Base-by-base conservation (phyloP, 1,284 basidiomycete species). In the Ganoderma leucocontextum region DNA sequence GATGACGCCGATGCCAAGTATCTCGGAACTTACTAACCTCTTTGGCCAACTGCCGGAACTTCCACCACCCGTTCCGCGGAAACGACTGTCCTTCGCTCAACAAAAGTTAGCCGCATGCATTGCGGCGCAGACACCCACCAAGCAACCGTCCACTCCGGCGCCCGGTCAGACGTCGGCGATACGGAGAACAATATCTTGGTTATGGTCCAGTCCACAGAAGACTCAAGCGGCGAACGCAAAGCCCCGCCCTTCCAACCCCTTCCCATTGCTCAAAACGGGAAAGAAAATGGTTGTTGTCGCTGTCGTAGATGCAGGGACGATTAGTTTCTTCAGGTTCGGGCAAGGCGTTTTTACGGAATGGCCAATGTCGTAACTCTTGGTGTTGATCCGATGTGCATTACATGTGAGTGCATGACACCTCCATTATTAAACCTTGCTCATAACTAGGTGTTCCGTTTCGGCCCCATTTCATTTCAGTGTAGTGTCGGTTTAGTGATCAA, bases 251-350 rank as follows among this genome's bases (percentile, higher is more conserved):
- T 63, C 75, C 1, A 89, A 93, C 75, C 91, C 93, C 0, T 95
- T 96, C 75, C 86, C 87, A 70, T 86, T 87, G 4, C 83, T 99
- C 70, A 95, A 97, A 75, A 89, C 90, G 22, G 97, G 97, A 0
- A 94, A 93, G 76, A 92, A 95, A 75, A 92, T 86, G 10, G 85
- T 97, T 60, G 86, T 99, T 35, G 87, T 99, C 38, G 97, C 96
- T 0, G 95, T 91, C 0, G 96, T 97, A 4, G 97, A 98, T 80
- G 87, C 91, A 8, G 95, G 97, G 8, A 96, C 89, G 71, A 93
- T 93, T 35, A 94, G 94, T 68, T 95, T 98, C 84, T 91, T 96
- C 78, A 83, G 95, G 55, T 97, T 99, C 75, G 92, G 94, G 0
- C 88, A 97, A 76, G 92, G 94, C 0, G 91, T 88, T 13, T 99